phyloP scores from a whole-genome alignment of 192 early-diverging fungal genomes.

The Linnemannia exigua region DNA sequence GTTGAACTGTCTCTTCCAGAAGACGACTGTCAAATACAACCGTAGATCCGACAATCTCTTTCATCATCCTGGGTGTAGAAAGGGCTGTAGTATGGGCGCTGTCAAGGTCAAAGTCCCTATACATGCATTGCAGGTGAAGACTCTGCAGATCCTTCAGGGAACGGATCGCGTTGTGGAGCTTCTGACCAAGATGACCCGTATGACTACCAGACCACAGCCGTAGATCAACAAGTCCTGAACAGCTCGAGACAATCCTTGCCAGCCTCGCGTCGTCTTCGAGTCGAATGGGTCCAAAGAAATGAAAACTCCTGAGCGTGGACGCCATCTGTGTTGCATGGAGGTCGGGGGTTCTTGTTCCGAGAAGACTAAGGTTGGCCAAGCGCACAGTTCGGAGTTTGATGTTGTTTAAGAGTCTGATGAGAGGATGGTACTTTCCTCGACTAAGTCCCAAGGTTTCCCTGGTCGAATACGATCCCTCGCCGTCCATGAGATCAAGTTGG shows the following conservation, averaged over 20 bases:
- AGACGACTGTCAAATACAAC: neutral
- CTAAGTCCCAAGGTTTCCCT: neutral
- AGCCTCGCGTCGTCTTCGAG: neutral
- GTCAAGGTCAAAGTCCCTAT: neutral
- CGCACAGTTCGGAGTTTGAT: neutral
- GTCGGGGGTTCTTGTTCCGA: neutral
- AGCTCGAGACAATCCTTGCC: neutral
- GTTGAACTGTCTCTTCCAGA: neutral
- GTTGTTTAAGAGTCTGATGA: constrained; percentile 9
- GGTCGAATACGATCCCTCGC: neutral
- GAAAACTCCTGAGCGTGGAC: neutral
- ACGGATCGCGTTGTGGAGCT: neutral
- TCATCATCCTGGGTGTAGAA: neutral
- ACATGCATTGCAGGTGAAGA: neutral
- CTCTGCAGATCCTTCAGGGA: neutral
- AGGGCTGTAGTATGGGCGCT: neutral
- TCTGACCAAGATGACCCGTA: neutral
- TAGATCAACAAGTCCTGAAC: neutral
- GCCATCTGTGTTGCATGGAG: neutral
- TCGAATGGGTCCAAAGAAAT: neutral
- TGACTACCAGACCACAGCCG: neutral
- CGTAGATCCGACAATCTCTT: neutral
- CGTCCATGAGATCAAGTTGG: constrained; percentile 3
- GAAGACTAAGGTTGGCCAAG: neutral
- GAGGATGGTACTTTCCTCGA: constrained; percentile 21